These are phyloP conservation scores for Heritiera littoralis DNA, from an alignment of 345 rosid genomes.

Conservation along the genomic window DNA sequence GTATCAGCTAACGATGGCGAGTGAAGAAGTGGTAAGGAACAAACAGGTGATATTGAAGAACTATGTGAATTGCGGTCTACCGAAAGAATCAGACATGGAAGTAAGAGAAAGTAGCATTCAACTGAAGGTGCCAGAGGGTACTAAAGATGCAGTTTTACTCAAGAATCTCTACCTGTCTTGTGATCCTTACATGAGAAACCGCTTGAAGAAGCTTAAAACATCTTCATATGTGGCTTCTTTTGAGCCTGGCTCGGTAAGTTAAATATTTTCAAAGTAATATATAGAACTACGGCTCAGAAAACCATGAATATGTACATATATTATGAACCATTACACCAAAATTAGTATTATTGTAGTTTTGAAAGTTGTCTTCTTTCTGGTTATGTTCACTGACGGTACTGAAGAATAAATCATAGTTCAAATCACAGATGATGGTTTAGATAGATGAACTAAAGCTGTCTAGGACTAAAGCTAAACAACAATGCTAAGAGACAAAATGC, in stretches of 20 bases:
- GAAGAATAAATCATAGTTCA: too few relatives aligned
- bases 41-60: slow-evolving; percentile 41
- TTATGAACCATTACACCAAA: too few relatives aligned
- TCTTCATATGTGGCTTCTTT: slow-evolving; percentile 2
- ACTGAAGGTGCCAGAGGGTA: slow-evolving; percentile 26
- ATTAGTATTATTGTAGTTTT: background rate
- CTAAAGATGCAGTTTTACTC: slow-evolving; percentile 25
- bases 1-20: background rate
- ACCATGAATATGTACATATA: background rate
- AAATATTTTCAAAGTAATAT: background rate
- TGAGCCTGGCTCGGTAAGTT: slow-evolving; percentile 22
- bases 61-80: slow-evolving; percentile 17
- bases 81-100: slow-evolving; percentile 35
- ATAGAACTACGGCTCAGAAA: background rate
- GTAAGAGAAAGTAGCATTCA: background rate
- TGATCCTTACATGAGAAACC: slow-evolving; percentile 37
- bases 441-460: too few relatives aligned
- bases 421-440: too few relatives aligned
- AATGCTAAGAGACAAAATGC: too few relatives aligned
- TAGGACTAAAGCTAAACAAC: too few relatives aligned
- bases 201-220: slow-evolving; percentile 18
- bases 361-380: too few relatives aligned
- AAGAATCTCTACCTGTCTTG: slow-evolving; percentile 48
- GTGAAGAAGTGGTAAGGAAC: slow-evolving; percentile 24
- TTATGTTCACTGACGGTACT: too few relatives aligned